A percentile compares a stretch with the other conserved stretches of the same genome.
phyloP scores from a whole-genome alignment of 1,284 basidiomycete genomes.

The Naganishia sp. region DNA sequence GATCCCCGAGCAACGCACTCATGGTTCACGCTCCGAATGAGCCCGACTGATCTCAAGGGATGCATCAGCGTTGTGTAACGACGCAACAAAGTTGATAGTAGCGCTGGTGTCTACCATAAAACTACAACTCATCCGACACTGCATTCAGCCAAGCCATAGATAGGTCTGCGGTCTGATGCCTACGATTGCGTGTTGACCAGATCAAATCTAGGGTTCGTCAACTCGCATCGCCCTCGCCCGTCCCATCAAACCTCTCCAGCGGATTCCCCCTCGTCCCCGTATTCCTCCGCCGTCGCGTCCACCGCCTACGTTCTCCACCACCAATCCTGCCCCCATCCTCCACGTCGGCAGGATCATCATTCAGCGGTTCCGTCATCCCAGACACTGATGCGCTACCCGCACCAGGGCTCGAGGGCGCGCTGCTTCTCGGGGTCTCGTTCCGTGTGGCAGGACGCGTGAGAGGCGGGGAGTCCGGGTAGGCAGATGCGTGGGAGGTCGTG shows the following conservation, averaged over 20 bases:
- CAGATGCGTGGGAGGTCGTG: background rate
- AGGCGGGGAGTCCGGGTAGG: conserved; percentile 19
- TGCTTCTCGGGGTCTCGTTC: background rate
- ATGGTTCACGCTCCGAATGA: no score
- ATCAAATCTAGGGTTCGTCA: background rate
- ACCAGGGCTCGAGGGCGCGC: background rate
- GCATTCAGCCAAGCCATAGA: no score
- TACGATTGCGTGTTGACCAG: background rate
- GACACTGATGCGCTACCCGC: background rate
- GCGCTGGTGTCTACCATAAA: no score
- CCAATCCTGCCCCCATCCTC: background rate
- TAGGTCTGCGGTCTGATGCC: no score
- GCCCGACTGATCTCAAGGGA: no score
- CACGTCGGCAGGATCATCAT: conserved; percentile 1
- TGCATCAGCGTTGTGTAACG: no score
- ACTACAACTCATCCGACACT: no score
- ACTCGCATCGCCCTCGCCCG: background rate
- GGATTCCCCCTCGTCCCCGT: conserved; percentile 24
- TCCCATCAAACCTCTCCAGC: conserved; percentile 3
- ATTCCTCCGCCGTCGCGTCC: conserved; percentile 20
- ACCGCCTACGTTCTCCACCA: background rate
- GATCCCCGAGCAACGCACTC: no score
- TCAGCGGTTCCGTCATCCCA: conserved; percentile 15
- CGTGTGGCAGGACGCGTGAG: background rate
- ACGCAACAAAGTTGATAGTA: no score